These are phyloP conservation scores for Apiospora kogelbergensis DNA, from an alignment of 2,329 filamentous ascomycete species.

Conservation along the genomic window DNA sequence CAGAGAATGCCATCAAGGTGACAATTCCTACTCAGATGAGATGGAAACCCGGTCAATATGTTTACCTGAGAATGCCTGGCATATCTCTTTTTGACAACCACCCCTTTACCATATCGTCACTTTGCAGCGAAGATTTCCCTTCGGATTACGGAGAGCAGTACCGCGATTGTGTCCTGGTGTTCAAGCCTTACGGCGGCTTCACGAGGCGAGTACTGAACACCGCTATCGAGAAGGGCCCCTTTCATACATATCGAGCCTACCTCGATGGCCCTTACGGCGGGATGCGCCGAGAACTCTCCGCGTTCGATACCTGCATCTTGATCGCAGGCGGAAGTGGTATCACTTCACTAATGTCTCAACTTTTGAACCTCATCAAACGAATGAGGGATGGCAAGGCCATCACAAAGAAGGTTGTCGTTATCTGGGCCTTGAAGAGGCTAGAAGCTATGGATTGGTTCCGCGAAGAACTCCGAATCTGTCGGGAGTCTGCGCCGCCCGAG, in stretches of 20 bases:
- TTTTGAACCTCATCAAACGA: constrained; percentile 91
- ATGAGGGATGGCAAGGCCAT: constrained; percentile 95
- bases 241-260: constrained; percentile 89
- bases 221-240: constrained; percentile 81
- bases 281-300: constrained; percentile 84
- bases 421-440: constrained; percentile 90
- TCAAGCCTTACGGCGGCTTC: constrained; percentile 89
- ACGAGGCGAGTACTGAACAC: constrained; percentile 82
- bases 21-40: constrained; percentile 91
- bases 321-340: constrained; percentile 94
- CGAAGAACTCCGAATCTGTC: constrained; percentile 88
- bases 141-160: constrained; percentile 88
- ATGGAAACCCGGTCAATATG: constrained; percentile 92
- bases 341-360: constrained; percentile 87
- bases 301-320: constrained; percentile 90
- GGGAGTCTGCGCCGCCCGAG: constrained; percentile 84
- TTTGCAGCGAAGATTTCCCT: constrained; percentile 91
- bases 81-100: constrained; percentile 91
- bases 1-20: constrained; percentile 92
- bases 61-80: constrained; percentile 91
- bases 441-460: constrained; percentile 98
- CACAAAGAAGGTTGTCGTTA: constrained; percentile 83
- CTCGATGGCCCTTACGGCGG: constrained; percentile 94
- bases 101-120: constrained; percentile 89
- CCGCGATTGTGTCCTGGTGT: constrained; percentile 85